Evolutionary conservation across 805 yeast genomes (phyloP).

Genomic region (Kuraishia cidri): DNA sequence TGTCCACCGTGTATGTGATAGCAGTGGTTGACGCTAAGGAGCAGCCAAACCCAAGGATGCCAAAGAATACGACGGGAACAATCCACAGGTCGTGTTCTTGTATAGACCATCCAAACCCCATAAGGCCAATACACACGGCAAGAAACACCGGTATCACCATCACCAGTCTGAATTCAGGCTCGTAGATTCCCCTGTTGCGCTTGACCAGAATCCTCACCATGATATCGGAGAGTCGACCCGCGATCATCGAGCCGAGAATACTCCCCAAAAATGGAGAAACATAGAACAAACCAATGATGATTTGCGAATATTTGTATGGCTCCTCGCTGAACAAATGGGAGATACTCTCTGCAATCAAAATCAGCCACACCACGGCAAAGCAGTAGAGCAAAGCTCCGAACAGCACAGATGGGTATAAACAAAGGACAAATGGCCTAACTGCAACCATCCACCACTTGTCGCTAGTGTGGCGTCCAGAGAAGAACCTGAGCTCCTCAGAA

Average conservation of each 20-base stretch:
- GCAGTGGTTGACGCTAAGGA: slow-evolving; percentile 54
- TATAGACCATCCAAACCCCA: slow-evolving; percentile 60
- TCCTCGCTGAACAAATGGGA: slow-evolving; percentile 33
- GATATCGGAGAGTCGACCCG: slow-evolving; percentile 41
- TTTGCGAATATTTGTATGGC: slow-evolving; percentile 36
- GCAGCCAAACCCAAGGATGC: slow-evolving; percentile 49
- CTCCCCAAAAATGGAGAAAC: slow-evolving; percentile 52
- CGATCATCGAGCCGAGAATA: slow-evolving; percentile 42
- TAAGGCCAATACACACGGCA: slow-evolving; percentile 35
- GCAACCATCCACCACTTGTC: slow-evolving; percentile 50
- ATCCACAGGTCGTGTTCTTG: slow-evolving; percentile 38
- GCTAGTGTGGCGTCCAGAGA: slow-evolving; percentile 37
- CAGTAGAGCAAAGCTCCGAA: slow-evolving; percentile 44
- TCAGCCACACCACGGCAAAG: slow-evolving; percentile 55
- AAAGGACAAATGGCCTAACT: slow-evolving; percentile 42
- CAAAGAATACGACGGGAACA: slow-evolving; percentile 49
- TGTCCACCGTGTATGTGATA: slow-evolving; percentile 50
- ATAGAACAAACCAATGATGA: slow-evolving; percentile 43
- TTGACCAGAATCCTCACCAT: slow-evolving; percentile 33
- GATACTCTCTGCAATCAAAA: slow-evolving; percentile 49
- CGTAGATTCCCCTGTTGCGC: slow-evolving; percentile 46
- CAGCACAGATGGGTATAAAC: slow-evolving; percentile 38
- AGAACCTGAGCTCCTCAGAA: slow-evolving; percentile 26
- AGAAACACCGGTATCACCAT: slow-evolving; percentile 43
- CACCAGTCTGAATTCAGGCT: slow-evolving; percentile 51